Base-by-base conservation (phyloP, 768 basidiomycete species). In the Phlebiopsis flavidoalba region DNA sequence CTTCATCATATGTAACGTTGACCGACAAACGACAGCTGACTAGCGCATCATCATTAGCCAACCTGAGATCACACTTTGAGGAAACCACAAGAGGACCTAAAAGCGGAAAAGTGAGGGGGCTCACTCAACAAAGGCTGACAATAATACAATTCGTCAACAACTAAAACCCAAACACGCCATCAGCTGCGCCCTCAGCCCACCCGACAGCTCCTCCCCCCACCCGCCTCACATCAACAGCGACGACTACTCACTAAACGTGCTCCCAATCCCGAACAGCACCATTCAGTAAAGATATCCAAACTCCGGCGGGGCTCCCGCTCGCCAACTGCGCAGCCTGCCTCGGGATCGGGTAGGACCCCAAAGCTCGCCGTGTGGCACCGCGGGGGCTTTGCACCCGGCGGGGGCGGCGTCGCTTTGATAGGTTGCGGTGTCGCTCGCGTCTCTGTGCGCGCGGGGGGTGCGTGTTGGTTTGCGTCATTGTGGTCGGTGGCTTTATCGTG, bases 61-160 rank as follows among this genome's bases (percentile, higher is more conserved):
- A 5, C 1, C 31, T 35, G 26, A 31, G 3, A 53, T 65, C 60
- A 26, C 60, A 66, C 2, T 70, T 69, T 12, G 72, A 61, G 21
- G 19, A 15, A n/a, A n/a, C n/a, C 10, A 49, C 14, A 63, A n/a
- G n/a, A n/a, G n/a, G n/a, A n/a, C n/a, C n/a, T n/a, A n/a, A n/a
- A n/a, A n/a, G n/a, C n/a, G n/a, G n/a, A n/a, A n/a, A n/a, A n/a
- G n/a, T n/a, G n/a, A n/a, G n/a, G n/a, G n/a, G n/a, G n/a, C 36
- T 63, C 69, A 84, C 91, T 89, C 14, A 93, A 73, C 65, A 94
- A 69, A 0, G 91, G 91, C 74, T 91, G 89, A 62, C 86, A 89
- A 65, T 93, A 94, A 68, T 93, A 93, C 51, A 93, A 67, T 93
- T 93, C n/a, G 84, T n/a, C 81, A 14, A 85, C 85, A 47, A 75